Evolutionary conservation across 2,329 filamentous ascomycete species (phyloP).

Genomic region (Lasiodiplodia theobromae): DNA sequence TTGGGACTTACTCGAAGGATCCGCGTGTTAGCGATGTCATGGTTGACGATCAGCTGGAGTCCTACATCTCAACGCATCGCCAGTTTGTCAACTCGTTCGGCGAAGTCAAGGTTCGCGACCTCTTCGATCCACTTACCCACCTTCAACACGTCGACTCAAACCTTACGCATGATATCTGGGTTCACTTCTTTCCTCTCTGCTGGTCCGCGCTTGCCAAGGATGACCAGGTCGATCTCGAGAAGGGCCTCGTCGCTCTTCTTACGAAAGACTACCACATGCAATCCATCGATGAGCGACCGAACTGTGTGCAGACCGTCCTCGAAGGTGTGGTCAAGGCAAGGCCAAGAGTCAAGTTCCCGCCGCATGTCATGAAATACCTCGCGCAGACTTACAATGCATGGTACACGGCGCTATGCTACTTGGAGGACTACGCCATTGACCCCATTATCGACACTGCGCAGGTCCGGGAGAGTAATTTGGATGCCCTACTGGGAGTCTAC

Average conservation of each 20-base stretch:
- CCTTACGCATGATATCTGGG: conserved; percentile 89
- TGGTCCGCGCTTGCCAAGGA: conserved; percentile 90
- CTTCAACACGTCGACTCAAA: conserved; percentile 87
- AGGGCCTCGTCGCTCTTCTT: conserved; percentile 85
- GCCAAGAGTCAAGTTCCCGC: conserved; percentile 89
- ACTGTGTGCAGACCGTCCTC: conserved; percentile 91
- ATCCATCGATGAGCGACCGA: conserved; percentile 93
- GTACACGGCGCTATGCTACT: conserved; percentile 91
- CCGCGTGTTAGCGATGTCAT: conserved; percentile 68
- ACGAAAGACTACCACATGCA: conserved; percentile 96
- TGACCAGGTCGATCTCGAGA: conserved; percentile 87
- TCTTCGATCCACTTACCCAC: conserved; percentile 88
- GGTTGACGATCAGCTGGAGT: conserved; percentile 82
- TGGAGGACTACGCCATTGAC: conserved; percentile 87
- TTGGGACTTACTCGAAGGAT: conserved; percentile 77
- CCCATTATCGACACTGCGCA: conserved; percentile 83
- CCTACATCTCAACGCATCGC: conserved; percentile 77
- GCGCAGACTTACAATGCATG: conserved; percentile 94
- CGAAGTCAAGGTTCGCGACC: conserved; percentile 85
- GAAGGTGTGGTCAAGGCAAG: conserved; percentile 84
- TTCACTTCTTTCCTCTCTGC: conserved; percentile 87
- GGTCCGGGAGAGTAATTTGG: conserved; percentile 91
- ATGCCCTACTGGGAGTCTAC: conserved; percentile 94
- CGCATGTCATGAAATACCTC: conserved; percentile 94
- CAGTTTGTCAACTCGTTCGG: conserved; percentile 85